Evolutionary conservation across 345 rosid species (phyloP).

Genomic region (Mallotus nudiflorus): DNA sequence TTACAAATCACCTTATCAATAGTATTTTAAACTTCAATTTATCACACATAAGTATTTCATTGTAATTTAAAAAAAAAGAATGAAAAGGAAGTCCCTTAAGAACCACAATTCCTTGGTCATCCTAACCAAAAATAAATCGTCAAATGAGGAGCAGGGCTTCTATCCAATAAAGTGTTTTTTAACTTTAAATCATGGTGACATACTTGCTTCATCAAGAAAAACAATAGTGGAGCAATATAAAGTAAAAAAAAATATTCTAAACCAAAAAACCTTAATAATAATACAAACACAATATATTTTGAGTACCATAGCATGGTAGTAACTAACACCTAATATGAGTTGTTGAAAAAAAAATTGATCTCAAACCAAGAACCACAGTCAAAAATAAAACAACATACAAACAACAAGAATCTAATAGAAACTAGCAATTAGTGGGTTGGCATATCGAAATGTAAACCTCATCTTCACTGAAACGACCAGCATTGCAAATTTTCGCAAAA

Average conservation of each 20-base stretch:
- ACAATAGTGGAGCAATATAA: constrained; percentile 4
- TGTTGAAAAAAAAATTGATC: constrained; percentile 39
- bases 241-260: background rate
- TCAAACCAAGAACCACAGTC: constrained; percentile 16
- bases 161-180: constrained; percentile 37
- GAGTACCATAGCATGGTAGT: constrained; percentile 38
- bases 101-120: background rate
- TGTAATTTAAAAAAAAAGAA: background rate
- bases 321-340: constrained; percentile 38
- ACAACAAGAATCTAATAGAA: background rate
- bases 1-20: background rate
- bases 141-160: constrained; percentile 36
- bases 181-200: constrained; percentile 41
- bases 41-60: background rate
- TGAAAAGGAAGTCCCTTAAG: background rate
- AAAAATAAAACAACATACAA: background rate
- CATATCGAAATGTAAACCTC: constrained; percentile 21
- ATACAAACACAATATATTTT: background rate
- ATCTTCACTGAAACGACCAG: constrained; percentile 32
- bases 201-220: constrained; percentile 36
- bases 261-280: background rate
- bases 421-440: background rate
- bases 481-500: constrained; percentile 32
- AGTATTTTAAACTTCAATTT: background rate
- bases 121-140: constrained; percentile 29